Evolutionary conservation across 805 yeast species (phyloP), one percentile per base, ranked within the genome.

Genomic region (Barnettozyma wickerhamii): DNA sequence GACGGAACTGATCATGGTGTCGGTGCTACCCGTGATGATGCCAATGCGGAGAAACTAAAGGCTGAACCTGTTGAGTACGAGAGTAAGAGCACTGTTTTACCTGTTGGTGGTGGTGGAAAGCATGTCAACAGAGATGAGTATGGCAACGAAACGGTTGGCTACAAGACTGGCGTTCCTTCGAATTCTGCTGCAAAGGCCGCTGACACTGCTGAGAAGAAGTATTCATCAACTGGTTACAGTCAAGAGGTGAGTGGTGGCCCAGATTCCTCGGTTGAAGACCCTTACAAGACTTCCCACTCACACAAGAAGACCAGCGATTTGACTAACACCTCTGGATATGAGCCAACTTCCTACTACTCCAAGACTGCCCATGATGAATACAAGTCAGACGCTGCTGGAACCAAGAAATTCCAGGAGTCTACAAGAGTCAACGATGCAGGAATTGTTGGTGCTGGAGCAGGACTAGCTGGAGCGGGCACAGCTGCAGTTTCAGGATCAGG

Each of bases 1-100:
- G 30, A 33, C 15, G 38, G 38, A 6, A 19, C 39, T 13, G 47
- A 40, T 23, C 9, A 9, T 23, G 26, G 26, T 12, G 9, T 23
- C 9, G 54, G 54, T 18, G 49, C 55, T 6, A 48, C 52, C 3
- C 46, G 38, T 30, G 43, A 47, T 6, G 51, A 51, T 19, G 40
- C 27, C 4, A 50, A 50, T 28, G 42, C 48, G 5, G 38, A 33
- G 4, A 17, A 37, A 30, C 24, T 31, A 17, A 26, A 37, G 20
- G n/a, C 37, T 18, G 13, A 17, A 2, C 12, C 32, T n/a, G 14
- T 24, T 7, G 29, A 42, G 10, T 50, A 19, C 39, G 58, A 53
- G 40, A 53, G 48, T 33, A 54, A 54, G 49, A 45, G 48, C 24
- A 52, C 56, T 28, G 50, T 45, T 13, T 26, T 48, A 10, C 58